Percentiles rank a stretch among this genome's conserved stretches.
phyloP scores from a whole-genome alignment of 495 filamentous ascomycete genomes.

The Hyaloscypha finlandica region DNA sequence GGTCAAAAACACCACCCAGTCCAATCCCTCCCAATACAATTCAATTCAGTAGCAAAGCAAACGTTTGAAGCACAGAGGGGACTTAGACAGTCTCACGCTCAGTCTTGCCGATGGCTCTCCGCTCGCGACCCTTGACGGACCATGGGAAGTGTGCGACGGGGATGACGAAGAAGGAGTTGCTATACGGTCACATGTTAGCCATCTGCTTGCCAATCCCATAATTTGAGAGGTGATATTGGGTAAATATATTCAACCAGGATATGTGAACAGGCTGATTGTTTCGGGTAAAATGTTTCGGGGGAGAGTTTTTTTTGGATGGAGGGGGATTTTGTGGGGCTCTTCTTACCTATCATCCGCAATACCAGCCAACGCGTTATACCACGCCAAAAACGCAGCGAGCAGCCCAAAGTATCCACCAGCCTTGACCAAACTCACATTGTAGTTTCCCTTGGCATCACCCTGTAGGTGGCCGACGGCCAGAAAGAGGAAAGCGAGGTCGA shows the following conservation, averaged over 20 bases:
- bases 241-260: not conserved
- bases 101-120: slow-evolving; percentile 20
- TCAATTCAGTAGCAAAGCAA: not conserved
- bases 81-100: slow-evolving; percentile 32
- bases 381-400: slow-evolving; percentile 80
- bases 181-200: slow-evolving; percentile 24
- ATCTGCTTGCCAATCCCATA: not conserved
- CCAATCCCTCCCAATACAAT: not conserved
- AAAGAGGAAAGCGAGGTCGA: slow-evolving; percentile 90
- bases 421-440: slow-evolving; percentile 60
- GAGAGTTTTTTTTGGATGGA: not conserved
- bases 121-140: slow-evolving; percentile 80
- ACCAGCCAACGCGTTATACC: slow-evolving; percentile 98
- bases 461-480: slow-evolving; percentile 75
- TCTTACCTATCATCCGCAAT: slow-evolving; percentile 83
- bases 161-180: slow-evolving; percentile 92
- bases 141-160: slow-evolving; percentile 97
- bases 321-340: no score
- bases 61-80: not conserved
- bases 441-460: slow-evolving; percentile 40
- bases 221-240: slow-evolving; percentile 14
- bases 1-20: not conserved
- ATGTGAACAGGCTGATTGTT: not conserved
- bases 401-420: slow-evolving; percentile 89
- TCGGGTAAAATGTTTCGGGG: not conserved